Base-by-base conservation (phyloP, 2,329 filamentous ascomycete genomes). In the Clonostachys byssicola region DNA sequence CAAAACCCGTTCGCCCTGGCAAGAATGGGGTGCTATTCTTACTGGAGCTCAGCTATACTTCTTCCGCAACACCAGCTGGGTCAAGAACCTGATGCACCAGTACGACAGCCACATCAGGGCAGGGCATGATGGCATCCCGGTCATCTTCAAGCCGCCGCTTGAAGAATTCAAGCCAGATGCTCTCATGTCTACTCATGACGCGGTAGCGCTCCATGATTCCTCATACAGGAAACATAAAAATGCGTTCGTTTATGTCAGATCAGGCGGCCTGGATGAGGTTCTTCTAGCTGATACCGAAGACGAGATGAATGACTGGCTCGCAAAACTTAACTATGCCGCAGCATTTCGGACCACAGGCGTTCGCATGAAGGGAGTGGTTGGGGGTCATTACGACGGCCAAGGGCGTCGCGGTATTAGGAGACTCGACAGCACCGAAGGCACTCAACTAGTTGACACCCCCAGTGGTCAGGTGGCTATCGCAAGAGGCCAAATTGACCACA, bases 21-120 rank as follows among this genome's bases (percentile, higher is more conserved):
- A 96, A 62, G 94, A 99, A 75, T 99, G 94, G 94, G 94, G 94
- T 45, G 94, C 91, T 20, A 88, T 99, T 49, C 77, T 99, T 33
- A 99, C 94, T 1, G 90, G 92, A n/a, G 95, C 94, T 6, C 92
- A 96, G 60, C 79, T 99, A 8, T 99, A 96, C 65, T 90, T 99
- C 65, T 99, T 97, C 72, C 86, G 89, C 49, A 96, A 97, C 62
- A 87, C 90, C 6, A 77, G 84, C 17, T 99, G 94, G 92, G 84
- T 95, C 34, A 97, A 96, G 66, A 88, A 80, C 49, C 68, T 99
- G 53, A 91, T 97, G 72, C 81, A 88, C 52, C 94, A 99, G 62
- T 86, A 92, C 61, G 91, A 96, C 42, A 74, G 77, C 12, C 89
- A 96, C 58, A 75, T 90, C 56, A 94, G 87, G 61, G 81, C 86